Conservation (phyloP, 208 protist genomes). For the Phytomonas francai region DNA sequence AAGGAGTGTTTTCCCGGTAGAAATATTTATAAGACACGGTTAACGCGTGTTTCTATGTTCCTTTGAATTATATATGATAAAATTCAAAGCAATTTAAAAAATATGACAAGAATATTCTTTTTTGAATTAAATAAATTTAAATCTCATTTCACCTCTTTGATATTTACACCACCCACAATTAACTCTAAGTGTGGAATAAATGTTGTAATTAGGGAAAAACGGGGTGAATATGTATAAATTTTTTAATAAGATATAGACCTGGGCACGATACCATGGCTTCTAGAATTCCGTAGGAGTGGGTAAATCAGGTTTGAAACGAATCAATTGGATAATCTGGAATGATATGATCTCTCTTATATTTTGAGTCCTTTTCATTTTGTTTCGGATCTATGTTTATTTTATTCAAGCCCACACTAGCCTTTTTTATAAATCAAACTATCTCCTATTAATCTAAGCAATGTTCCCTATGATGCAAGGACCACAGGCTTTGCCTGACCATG, state of each 20-base stretch:
- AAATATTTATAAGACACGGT: neutral
- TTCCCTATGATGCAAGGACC: constrained; percentile 71
- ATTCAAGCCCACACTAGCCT: neutral
- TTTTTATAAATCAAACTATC: constrained; percentile 8
- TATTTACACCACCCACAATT: neutral
- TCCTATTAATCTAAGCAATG: constrained; percentile 27
- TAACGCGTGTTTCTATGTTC: constrained; percentile 5
- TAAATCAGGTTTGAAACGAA: neutral
- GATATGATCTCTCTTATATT: neutral
- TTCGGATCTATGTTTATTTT: neutral
- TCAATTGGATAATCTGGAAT: neutral
- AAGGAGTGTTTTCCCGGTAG: neutral
- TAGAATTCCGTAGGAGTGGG: neutral
- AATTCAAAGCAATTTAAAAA: constrained; percentile 6
- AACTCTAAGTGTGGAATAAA: neutral
- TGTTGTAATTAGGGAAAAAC: neutral
- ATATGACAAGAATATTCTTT: neutral
- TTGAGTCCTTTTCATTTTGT: constrained; percentile 4
- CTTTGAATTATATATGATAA: constrained; percentile 5
- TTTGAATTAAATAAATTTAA: neutral
- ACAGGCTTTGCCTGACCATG: constrained; percentile 58
- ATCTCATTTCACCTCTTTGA: neutral
- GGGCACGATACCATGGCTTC: no score
- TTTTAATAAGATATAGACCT: no score
- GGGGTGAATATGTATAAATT: no score